Evolutionary conservation across 1,139 yeast genomes (phyloP), one percentile per base, ranked within the genome.

Genomic region (Geotrichum phurueaensis): DNA sequence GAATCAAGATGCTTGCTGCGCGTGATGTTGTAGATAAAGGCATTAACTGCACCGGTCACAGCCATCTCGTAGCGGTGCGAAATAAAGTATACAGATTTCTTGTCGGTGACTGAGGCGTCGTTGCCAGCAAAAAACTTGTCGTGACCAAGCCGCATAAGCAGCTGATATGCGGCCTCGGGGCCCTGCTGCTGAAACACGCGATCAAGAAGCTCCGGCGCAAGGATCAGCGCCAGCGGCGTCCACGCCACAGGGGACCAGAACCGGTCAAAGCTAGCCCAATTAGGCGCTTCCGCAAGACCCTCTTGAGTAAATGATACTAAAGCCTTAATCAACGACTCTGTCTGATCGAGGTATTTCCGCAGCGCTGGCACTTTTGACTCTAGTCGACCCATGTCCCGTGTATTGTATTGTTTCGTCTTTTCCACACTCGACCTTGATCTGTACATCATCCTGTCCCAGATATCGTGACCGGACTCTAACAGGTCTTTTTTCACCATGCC

Each of bases 221-320:
- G 33, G 15, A 48, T 48, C 27, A 54, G 13, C 9, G 39, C 47
- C 18, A 54, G 9, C 15, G 54, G 57, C 2, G 60, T 53, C 27
- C 43, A 23, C 18, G 56, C 51, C 6, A 58, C 36, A 33, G 52
- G 51, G 22, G n/a, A 39, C 60, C 60, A 58, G 27, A 53, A 58
- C n/a, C 33, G 43, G 36, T 54, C 54, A 50, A 58, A 58, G 7
- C 15, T 18, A 6, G 25, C 9, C 60, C 56, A 53, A 25, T 52
- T 52, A 20, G 36, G 29, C 39, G 6, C 47, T 10, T 52, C 31
- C 9, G 47, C 23, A 2, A 39, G 47, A 15, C 47, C 47, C n/a
- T 39, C 22, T n/a, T 39, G 10, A 4, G 23, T 22, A 39, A 39
- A 39, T 9, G 2, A n/a, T n/a, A 39, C 10, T 15, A 39, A 39